Base-by-base conservation (phyloP, 768 basidiomycete species). In the Thelephora ganbajun region DNA sequence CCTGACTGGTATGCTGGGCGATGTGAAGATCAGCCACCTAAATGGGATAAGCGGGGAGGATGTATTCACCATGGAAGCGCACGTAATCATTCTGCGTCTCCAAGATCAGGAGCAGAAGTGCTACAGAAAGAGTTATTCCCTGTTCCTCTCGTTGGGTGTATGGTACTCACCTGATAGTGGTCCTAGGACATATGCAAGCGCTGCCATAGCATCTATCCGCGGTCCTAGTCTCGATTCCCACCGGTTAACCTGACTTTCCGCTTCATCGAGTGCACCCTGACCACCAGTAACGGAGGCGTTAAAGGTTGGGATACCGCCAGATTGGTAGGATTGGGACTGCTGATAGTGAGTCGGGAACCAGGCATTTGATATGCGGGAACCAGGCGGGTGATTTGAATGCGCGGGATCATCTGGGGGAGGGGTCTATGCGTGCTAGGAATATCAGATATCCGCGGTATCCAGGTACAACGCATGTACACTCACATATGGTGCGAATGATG, bases 31-130 rank as follows among this genome's bases (percentile, higher is more conserved):
- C 42, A 46, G 47, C 46, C 35, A 26, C 43, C 53, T 44, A 47
- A 6, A 42, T 46, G 44, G 47, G 34, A 22, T n/a, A 6, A 7
- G 18, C 20, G 11, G 14, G 34, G 46, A 33, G 13, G 22, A 45
- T 44, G 12, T 18, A 57, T 73, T 56, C 46, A 83, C 83, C 80
- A 58, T 85, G 83, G 59, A 86, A 87, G 46, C 85, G 77, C 49
- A 86, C 76, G 52, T 76, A 81, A 61, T 86, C 80, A 55, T 82
- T 83, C 51, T 75, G 73, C 9, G 79, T 88, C 63, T 88, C 84
- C n/a, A 79, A 52, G n/a, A 84, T 70, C 9, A 88, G 69, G 30
- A 86, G 61, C 1, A 68, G 22, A 26, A 87, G 62, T 2, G 85
- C 86, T 84, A 35, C 48, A 22, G 50, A 23, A 18, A 42, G 19